phyloP scores from a whole-genome alignment of 2,329 filamentous ascomycete genomes.

The Arthrobotrys iridis region DNA sequence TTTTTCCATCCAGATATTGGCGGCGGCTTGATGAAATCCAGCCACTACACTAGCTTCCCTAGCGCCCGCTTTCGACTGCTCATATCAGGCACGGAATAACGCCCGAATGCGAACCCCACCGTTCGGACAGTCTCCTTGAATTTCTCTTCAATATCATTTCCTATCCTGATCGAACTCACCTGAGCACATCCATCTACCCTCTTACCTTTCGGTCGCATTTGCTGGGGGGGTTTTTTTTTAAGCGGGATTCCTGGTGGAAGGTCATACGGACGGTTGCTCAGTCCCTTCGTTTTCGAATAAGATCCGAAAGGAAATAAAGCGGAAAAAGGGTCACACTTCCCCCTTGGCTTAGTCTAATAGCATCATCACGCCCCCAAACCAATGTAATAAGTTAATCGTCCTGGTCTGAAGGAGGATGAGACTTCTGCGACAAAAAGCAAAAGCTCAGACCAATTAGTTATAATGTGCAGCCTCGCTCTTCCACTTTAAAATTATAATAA shows the following conservation, averaged over 20 bases:
- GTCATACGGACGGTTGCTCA: slow-evolving; percentile 7
- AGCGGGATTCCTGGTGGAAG: neutral
- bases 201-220: neutral
- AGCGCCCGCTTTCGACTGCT: slow-evolving; percentile 9
- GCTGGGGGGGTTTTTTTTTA: too few relatives aligned
- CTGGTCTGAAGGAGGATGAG: slow-evolving; percentile 1
- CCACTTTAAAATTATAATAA: neutral
- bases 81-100: neutral
- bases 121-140: slow-evolving; percentile 8
- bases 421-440: slow-evolving; percentile 18
- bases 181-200: neutral
- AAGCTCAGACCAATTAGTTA: slow-evolving; percentile 7
- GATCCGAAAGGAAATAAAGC: slow-evolving; percentile 9
- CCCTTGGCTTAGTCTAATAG: slow-evolving; percentile 1
- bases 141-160: neutral
- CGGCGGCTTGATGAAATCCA: neutral
- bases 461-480: too few relatives aligned
- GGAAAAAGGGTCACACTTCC: slow-evolving; percentile 15
- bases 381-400: neutral
- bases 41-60: neutral
- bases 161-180: neutral
- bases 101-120: slow-evolving; percentile 1
- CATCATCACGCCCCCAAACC: neutral
- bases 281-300: neutral
- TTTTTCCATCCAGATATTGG: slow-evolving; percentile 8